Evolutionary conservation across 768 basidiomycete species (phyloP), one percentile per base, ranked within the genome.

Genomic region (Kwoniella europaea): DNA sequence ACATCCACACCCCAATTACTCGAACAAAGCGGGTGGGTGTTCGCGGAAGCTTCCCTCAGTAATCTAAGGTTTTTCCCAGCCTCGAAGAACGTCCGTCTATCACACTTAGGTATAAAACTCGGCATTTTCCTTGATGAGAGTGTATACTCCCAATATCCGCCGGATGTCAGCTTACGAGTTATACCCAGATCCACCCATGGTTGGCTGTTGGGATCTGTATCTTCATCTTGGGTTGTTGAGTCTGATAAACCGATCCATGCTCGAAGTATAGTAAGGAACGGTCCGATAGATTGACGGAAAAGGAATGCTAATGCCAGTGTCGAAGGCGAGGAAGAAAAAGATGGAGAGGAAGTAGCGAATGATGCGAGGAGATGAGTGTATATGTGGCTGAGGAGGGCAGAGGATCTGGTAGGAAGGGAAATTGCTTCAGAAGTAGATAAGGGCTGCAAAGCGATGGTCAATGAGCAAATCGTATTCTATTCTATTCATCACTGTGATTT

Each of bases 171-270:
- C 6, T 16, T 54, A 4, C 79, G 69, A 13, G 72, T 78, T 10
- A 80, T 80, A 27, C 79, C 77, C 9, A 80, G 67, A 69, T 80
- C 79, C 5, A 68, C 29, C 79, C 79, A 80, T 18, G 79, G 79
- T 62, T 80, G 79, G 5, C 69, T 70, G 1, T 35, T 56, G 6
- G 68, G 64, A 59, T 75, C 71, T 18, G 7, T 6, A 41, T 72
- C 71, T 35, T 70, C 71, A 43, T 76, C 68, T n/a, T 65, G 54
- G 9, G 53, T 42, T 3, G 67, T 52, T 0, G 74, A 61, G 29
- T 71, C 73, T 13, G 27, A 24, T 2, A 78, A 56, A 16, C 79
- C 79, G 12, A 81, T 44, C 79, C 79, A 81, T 13, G 71, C 62
- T 27, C 77, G 74, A 3, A 81, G 67, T 4, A 77, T 68, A 15